Evolutionary conservation across 306 rosid genomes (phyloP).

Genomic region (Mimosa bimucronata): DNA sequence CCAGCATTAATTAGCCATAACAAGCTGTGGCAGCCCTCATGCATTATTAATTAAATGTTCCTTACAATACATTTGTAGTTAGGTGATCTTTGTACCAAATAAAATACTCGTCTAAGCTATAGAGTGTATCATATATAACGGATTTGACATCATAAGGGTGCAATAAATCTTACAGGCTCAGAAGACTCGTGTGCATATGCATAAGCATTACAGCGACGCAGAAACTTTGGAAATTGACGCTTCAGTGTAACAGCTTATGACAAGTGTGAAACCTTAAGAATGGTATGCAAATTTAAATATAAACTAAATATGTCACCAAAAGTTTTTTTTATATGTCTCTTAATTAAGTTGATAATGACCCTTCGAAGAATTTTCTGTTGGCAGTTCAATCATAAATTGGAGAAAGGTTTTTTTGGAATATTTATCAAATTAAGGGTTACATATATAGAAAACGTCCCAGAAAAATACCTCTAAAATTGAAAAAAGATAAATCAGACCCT

Average conservation of each 20-base stretch:
- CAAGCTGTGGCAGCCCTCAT: neutral
- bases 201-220: neutral
- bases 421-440: neutral
- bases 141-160: neutral
- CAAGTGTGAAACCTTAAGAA: neutral
- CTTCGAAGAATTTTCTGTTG: neutral
- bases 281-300: neutral
- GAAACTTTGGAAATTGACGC: neutral
- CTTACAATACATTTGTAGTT: neutral
- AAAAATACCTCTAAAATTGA: too few species aligned
- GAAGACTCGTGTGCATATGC: neutral
- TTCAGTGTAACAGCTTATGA: neutral
- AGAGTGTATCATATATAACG: neutral
- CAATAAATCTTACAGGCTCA: neutral
- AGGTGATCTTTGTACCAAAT: neutral
- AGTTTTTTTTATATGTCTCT: neutral
- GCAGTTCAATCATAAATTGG: neutral
- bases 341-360: neutral
- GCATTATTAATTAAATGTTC: neutral
- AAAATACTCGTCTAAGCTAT: neutral
- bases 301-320: neutral
- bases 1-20: neutral
- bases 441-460: too few species aligned
- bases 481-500: too few species aligned
- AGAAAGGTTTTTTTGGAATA: neutral